phyloP scores from a whole-genome alignment of 1,139 yeast genomes.

The Hemisphaericaspora lyxosophila region DNA sequence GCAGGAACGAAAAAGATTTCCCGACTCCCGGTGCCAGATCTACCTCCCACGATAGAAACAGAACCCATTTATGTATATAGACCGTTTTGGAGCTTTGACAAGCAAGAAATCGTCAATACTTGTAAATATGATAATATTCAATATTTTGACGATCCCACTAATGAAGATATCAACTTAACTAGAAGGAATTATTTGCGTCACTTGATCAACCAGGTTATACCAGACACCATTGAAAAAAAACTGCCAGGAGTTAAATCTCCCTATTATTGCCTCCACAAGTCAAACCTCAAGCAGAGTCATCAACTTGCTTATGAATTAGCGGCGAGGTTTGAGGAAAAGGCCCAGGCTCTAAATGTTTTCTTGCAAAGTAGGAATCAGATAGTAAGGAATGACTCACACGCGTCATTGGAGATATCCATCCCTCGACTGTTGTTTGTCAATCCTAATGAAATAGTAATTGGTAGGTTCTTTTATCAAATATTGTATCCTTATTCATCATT shows the following conservation, averaged over 20 bases:
- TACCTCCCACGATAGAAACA: conserved; percentile 12
- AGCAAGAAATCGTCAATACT: conserved; percentile 44
- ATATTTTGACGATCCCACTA: conserved; percentile 75
- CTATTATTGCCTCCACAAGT: conserved; percentile 14
- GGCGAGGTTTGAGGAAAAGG: conserved; percentile 16
- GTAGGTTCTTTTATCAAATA: conserved; percentile 33
- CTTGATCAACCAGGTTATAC: conserved; percentile 29
- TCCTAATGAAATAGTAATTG: conserved; percentile 19
- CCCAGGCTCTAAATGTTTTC: conserved; percentile 8
- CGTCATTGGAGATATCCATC: conserved; percentile 8
- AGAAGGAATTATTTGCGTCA: conserved; percentile 50
- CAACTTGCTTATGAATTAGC: conserved; percentile 16
- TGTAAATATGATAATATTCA: conserved; percentile 39
- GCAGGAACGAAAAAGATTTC: conserved; percentile 34
- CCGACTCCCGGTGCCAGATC: conserved; percentile 26
- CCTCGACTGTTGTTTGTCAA: conserved; percentile 10
- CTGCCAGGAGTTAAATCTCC: conserved; percentile 15
- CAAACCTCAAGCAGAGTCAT: conserved; percentile 17
- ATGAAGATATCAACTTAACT: conserved; percentile 53
- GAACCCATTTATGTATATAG: conserved; percentile 33
- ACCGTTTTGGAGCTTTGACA: conserved; percentile 53
- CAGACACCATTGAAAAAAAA: conserved; percentile 12
- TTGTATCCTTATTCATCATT: conserved; percentile 40
- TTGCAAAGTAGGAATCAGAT: conserved; percentile 8
- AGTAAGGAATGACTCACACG: conserved; percentile 10